Percentiles rank a stretch among this genome's conserved stretches.
phyloP scores from a whole-genome alignment of 177 flowering plant genomes.

The Vitis hybrid region DNA sequence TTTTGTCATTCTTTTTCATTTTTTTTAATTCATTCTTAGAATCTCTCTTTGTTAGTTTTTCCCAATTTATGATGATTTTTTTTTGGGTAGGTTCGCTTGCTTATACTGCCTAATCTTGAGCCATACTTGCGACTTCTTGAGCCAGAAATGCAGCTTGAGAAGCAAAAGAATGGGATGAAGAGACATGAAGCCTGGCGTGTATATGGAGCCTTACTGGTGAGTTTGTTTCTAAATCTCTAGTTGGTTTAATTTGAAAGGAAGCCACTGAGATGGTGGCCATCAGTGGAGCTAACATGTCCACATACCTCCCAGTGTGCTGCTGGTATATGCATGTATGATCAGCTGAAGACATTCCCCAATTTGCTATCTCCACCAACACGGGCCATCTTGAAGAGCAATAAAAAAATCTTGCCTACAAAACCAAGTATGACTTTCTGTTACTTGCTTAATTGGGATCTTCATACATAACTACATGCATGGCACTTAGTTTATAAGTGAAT shows the following conservation, averaged over 20 bases:
- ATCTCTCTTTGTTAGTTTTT: neutral
- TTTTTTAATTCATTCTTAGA: neutral
- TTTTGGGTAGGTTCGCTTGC: slow-evolving; percentile 66
- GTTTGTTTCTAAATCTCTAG: slow-evolving; percentile 10
- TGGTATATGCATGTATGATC: slow-evolving; percentile 72
- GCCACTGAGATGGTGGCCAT: neutral
- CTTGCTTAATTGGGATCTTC: neutral
- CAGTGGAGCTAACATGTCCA: slow-evolving; percentile 9
- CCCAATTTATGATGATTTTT: neutral
- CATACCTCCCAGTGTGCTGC: slow-evolving; percentile 64
- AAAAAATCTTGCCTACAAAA: slow-evolving; percentile 37
- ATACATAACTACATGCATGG: neutral
- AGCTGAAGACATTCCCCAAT: slow-evolving; percentile 56
- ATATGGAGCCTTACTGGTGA: slow-evolving; percentile 88
- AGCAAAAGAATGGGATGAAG: slow-evolving; percentile 80
- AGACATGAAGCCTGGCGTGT: slow-evolving; percentile 97
- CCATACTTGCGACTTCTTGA: slow-evolving; percentile 74
- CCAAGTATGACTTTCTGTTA: slow-evolving; percentile 46
- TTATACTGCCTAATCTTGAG: slow-evolving; percentile 90
- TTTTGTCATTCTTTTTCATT: neutral
- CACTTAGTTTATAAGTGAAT: neutral
- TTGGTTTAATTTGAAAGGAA: neutral
- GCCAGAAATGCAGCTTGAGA: slow-evolving; percentile 81
- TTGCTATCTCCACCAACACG: slow-evolving; percentile 52
- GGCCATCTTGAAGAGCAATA: slow-evolving; percentile 46